Evolutionary conservation across 2,329 filamentous ascomycete species (phyloP), one percentile per base, ranked within the genome.

Genomic region (Trichoderma oligosporum): DNA sequence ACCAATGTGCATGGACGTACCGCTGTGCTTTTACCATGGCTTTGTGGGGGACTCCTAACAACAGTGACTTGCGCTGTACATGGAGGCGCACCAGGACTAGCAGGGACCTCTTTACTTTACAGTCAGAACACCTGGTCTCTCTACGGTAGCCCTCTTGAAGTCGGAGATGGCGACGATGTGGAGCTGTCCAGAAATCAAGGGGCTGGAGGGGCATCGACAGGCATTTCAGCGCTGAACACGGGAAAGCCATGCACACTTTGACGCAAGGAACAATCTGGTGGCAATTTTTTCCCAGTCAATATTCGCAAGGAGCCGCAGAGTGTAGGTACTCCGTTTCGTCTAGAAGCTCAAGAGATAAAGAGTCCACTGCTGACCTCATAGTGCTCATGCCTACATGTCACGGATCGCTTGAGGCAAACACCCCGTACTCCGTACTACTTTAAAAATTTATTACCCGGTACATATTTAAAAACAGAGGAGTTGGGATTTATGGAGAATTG

Each of bases 161-260:
- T 48, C 48, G 48, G 58, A 53, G 58, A 57, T 31, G 47, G 55
- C 54, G 55, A 36, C 29, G 29, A 47, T 58, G 58, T 57, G 55
- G 58, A 58, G 54, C 45, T 25, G 41, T 31, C 47, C 54, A 58
- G 55, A 60, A 60, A 60, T 60, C 58, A 58, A 60, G 58, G 58
- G 57, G 57, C 57, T 59, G 53, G 52, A 59, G 57, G 57, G 58
- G 54, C 58, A 59, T 29, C 45, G 56, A 57, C 56, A 57, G 48
- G 56, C 56, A 53, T 58, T 58, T 52, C 42, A 47, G 35, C 9
- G 31, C 52, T 38, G 41, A 39, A 57, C 41, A 44, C 41, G 39
- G 55, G 45, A 42, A 56, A 24, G 27, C 20, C 41, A 24, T 12
- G 22, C 38, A 42, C 18, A 11, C 24, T 29, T 27, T 51, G 55